Conservation (phyloP, 306 rosid species). For the Hippophae rhamnoides region DNA sequence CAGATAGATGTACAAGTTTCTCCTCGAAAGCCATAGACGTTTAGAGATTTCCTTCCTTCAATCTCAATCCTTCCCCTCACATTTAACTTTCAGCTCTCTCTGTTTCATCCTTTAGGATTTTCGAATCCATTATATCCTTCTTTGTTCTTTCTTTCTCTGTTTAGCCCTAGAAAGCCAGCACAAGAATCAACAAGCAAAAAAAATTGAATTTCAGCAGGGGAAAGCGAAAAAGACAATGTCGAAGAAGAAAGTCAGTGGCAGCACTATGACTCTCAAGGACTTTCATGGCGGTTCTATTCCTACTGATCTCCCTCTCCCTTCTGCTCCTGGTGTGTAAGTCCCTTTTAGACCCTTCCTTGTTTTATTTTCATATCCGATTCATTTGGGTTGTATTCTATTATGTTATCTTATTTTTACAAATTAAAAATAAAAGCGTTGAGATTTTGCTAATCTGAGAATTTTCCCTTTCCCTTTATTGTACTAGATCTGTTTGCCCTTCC, state of each 20-base stretch:
- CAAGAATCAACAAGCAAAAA: background rate
- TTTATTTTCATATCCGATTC: background rate
- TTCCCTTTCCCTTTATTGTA: background rate
- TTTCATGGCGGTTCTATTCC: slow-evolving; percentile 98
- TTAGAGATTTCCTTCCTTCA: too few species aligned
- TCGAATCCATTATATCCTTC: too few species aligned
- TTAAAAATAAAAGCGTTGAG: background rate
- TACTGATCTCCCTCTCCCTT: slow-evolving; percentile 90
- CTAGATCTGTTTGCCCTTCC: background rate
- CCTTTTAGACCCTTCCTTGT: slow-evolving; percentile 12
- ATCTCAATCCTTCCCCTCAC: too few species aligned
- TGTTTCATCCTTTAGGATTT: too few species aligned
- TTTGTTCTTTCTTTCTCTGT: too few species aligned
- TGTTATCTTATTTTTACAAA: too few species aligned
- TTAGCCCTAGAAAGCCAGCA: too few species aligned
- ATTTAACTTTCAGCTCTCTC: too few species aligned
- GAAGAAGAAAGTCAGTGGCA: slow-evolving; percentile 90
- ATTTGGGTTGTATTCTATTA: background rate
- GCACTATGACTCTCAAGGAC: slow-evolving; percentile 94
- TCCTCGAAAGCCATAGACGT: too few species aligned
- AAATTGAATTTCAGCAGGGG: slow-evolving; percentile 4
- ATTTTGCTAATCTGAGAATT: background rate
- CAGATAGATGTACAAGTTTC: too few species aligned
- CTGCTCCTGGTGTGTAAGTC: slow-evolving; percentile 95
- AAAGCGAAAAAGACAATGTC: slow-evolving; percentile 48